Evolutionary conservation across 2,329 filamentous ascomycete species (phyloP), one percentile per base, ranked within the genome.

Genomic region (Nectriaceae sp.): DNA sequence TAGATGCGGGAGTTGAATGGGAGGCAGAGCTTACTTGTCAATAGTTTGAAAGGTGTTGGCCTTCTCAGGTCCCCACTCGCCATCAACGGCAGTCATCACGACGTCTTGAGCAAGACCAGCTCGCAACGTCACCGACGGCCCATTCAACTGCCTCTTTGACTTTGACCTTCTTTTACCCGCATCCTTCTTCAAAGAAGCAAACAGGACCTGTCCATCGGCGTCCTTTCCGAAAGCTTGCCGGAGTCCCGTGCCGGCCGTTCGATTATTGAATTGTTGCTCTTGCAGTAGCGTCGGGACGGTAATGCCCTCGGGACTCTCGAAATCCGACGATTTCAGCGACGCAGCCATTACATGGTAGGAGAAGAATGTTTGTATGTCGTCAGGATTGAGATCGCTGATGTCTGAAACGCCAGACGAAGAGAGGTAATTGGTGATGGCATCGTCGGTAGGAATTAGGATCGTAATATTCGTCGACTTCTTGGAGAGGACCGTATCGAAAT

Each of bases 11-110:
- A n/a, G 8, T 19, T 24, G 26, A 1, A 2, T 11, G 0, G 1
- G 1, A 13, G n/a, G 3, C 0, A 21, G 2, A 3, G 8, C 52
- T 45, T 3, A 61, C 58, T 43, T 56, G 13, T 61, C 42, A 3
- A 61, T 47, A 3, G 55, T 21, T 19, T 61, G 58, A 6, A 59
- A 61, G 0, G 46, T 44, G 37, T 55, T 61, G 15, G 36, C 39
- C 1, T 54, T 45, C 11, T 56, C 55, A 0, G 50, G 4, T 1
- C 58, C 58, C 58, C 58, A 61, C 3, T 31, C 29, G 2, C 55
- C 58, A 50, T 61, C 58, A 1, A 61, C 33, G 2, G 52, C 49
- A 4, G 54, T 57, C 57, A 61, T 59, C 19, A 44, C 35, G 3
- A 52, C 46, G n/a, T 61, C 48, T 8, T 61, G 46, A 3, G 47